Evolutionary conservation across 2,329 filamentous ascomycete genomes (phyloP), one percentile per base, ranked within the genome.

Genomic region (Aspergillus ibericus): DNA sequence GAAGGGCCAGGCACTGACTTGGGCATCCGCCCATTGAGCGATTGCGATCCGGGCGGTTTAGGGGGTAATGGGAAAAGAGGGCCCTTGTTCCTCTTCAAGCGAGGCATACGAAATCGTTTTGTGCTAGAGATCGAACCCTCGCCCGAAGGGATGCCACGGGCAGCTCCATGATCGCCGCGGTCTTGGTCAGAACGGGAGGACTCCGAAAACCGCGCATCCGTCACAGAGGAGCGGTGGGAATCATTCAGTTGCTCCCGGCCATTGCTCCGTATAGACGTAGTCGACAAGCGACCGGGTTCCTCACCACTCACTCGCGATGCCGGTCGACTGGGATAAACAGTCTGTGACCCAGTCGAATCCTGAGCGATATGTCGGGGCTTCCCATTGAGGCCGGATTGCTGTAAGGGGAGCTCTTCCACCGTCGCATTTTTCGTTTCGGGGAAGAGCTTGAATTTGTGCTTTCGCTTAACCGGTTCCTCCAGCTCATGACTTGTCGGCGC

Each of bases 141-240:
- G 10, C 86, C 88, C 6, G 85, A 87, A 46, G 82, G 87, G 54
- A 82, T 83, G 63, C 79, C 83, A 50, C 81, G 83, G 74, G 84
- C 85, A 51, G 85, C 78, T 40, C 81, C 80, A 65, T 83, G 83
- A 68, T 93, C 88, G 42, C 83, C 86, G 15, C 88, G 90, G 76
- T 91, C 96, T 46, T 85, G 90, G 73, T 97, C 93, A 27, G 93
- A 97, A 65, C 90, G 85, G 2, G 92, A 96, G 1, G 93, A 97
- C 69, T 97, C 93, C 5, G 91, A 95, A 27, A 89, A 78, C 40
- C 91, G 82, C 62, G 84, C 83, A 29, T 85, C 78, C 10, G 88
- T 85, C 18, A 89, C 80, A 7, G 86, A 85, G 2, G 85, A 81
- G 13, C 86, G 85, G 58, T 81, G 81, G 25, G 81, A 79, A 61